These are phyloP conservation scores for Plasmodium coatneyi DNA, from an alignment of 169 alveolate genomes.

Conservation along the genomic window DNA sequence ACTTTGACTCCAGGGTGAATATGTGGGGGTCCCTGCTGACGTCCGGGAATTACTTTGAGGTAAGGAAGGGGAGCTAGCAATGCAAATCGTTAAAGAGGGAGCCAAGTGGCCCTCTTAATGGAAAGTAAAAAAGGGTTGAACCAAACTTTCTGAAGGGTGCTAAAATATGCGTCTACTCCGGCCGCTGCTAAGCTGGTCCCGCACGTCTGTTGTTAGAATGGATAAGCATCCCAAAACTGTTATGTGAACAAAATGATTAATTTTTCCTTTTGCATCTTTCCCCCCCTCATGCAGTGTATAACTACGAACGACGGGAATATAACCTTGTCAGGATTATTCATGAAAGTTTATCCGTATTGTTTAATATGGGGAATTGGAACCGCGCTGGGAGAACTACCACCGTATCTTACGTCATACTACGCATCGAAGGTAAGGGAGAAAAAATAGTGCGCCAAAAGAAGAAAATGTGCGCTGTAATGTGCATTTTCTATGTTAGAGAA, in stretches of 20 bases:
- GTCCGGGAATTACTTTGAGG: constrained; percentile 77
- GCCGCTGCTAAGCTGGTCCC: not conserved
- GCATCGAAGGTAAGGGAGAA: constrained; percentile 83
- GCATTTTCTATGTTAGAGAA: not conserved
- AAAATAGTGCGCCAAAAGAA: not conserved
- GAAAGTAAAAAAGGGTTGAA: not conserved
- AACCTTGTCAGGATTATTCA: constrained; percentile 73
- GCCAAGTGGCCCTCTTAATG: not conserved
- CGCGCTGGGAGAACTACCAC: constrained; percentile 96
- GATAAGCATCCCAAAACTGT: not conserved
- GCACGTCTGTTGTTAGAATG: not conserved
- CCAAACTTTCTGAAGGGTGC: not conserved
- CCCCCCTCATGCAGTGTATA: not conserved
- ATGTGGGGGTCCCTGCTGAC: constrained; percentile 79
- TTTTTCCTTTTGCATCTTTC: not conserved
- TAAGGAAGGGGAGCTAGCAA: constrained; percentile 2
- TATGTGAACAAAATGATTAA: not conserved
- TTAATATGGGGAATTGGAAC: constrained; percentile 96
- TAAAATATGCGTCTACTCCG: not conserved
- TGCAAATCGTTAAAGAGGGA: not conserved
- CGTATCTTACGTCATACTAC: constrained; percentile 95
- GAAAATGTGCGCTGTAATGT: not conserved
- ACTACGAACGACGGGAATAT: constrained; percentile 44
- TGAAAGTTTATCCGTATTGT: constrained; percentile 80
- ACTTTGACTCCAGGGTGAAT: constrained; percentile 81